These are phyloP conservation scores for Tympanopsis confertula DNA, from an alignment of 2,329 filamentous ascomycete genomes.

Conservation along the genomic window DNA sequence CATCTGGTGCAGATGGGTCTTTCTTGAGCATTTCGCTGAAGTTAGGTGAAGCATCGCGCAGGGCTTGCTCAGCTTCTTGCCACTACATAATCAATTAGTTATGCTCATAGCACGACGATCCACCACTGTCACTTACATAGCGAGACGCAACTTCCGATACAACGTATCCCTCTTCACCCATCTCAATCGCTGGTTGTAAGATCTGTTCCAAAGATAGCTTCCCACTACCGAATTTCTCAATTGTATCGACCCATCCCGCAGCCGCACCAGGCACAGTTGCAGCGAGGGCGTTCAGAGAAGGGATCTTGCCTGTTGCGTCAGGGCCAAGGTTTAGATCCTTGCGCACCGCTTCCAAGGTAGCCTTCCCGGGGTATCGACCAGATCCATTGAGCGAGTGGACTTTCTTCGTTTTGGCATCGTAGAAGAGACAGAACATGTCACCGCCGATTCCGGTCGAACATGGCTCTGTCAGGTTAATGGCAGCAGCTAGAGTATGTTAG, in stretches of 20 bases:
- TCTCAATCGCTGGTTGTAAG: conserved; percentile 67
- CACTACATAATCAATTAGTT: conserved; percentile 42
- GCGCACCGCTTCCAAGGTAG: conserved; percentile 59
- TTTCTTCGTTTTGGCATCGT: conserved; percentile 69
- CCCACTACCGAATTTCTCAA: conserved; percentile 81
- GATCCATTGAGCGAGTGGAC: conserved; percentile 86
- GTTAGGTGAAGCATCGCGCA: conserved; percentile 72
- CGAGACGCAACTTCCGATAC: conserved; percentile 68
- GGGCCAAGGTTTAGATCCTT: conserved; percentile 55
- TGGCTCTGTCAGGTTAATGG: conserved; percentile 86
- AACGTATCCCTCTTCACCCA: conserved; percentile 82
- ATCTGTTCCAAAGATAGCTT: conserved; percentile 69
- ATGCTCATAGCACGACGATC: not conserved
- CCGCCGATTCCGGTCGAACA: conserved; percentile 89
- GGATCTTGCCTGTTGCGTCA: conserved; percentile 48
- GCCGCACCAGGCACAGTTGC: conserved; percentile 83
- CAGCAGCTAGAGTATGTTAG: conserved; percentile 51
- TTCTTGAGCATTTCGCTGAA: conserved; percentile 76
- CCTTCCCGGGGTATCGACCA: conserved; percentile 64
- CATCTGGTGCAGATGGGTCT: conserved; percentile 55
- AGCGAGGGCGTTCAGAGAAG: conserved; percentile 64
- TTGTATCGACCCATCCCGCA: conserved; percentile 83
- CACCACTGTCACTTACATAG: conserved; percentile 38
- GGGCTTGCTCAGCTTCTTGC: conserved; percentile 46
- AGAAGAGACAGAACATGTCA: conserved; percentile 94